A percentile compares a stretch with the other conserved stretches of the same genome.
These are phyloP conservation scores for Plasmodium vivax DNA, from an alignment of 169 alveolate species.

Conservation along the genomic window DNA sequence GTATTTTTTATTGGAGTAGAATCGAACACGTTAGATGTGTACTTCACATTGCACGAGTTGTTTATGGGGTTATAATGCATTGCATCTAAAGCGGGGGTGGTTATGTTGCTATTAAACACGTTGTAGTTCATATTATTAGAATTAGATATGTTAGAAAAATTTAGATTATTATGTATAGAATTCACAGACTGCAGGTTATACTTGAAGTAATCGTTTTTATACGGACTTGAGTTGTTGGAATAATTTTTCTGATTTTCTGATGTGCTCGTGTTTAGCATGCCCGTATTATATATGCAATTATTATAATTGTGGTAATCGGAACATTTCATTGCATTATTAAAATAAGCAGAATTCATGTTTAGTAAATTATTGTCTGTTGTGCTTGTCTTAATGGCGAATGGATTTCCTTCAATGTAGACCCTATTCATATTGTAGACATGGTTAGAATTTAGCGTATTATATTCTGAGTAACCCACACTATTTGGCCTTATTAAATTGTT, in stretches of 20 bases:
- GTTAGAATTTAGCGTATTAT: conserved; percentile 24
- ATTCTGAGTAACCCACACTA: conserved; percentile 21
- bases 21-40: conserved; percentile 25
- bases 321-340: conserved; percentile 47
- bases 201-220: conserved; percentile 51
- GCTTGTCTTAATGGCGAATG: conserved; percentile 13
- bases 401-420: conserved; percentile 23
- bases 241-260: conserved; percentile 36
- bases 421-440: conserved; percentile 21
- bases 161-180: conserved; percentile 15
- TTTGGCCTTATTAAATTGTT: conserved; percentile 23
- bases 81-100: conserved; percentile 25
- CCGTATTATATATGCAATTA: conserved; percentile 9
- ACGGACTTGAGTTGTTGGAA: conserved; percentile 36
- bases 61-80: conserved; percentile 28
- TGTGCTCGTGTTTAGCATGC: conserved; percentile 39
- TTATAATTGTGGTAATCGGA: conserved; percentile 42
- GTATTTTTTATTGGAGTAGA: conserved; percentile 11
- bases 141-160: conserved; percentile 40
- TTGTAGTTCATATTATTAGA: conserved; percentile 33
- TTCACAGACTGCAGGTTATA: conserved; percentile 11
- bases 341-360: conserved; percentile 20
- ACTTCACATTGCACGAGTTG: conserved; percentile 12
- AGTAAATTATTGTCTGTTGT: conserved; percentile 20
- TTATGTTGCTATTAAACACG: conserved; percentile 26